A percentile compares a stretch with the other conserved stretches of the same genome.
Conservation (phyloP, 108 stramenopile genomes). For the Aureococcus anophagefferens region DNA sequence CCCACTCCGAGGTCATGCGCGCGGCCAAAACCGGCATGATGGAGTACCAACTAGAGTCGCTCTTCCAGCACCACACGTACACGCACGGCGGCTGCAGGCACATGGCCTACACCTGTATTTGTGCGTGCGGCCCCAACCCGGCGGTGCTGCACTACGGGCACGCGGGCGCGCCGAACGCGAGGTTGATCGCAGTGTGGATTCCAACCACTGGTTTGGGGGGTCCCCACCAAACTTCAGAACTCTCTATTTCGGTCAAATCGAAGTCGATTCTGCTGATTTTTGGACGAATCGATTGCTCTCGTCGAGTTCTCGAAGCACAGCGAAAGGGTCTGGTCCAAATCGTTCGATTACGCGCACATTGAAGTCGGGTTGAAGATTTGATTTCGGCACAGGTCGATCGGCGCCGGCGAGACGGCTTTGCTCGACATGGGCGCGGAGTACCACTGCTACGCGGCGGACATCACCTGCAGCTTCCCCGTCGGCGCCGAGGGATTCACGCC, state of each 20-base stretch:
- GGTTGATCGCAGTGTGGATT: conserved; percentile 45
- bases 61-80: conserved; percentile 72
- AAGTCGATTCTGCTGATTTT: no score
- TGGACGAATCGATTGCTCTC: no score
- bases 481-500: conserved; percentile 72
- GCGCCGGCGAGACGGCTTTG: conserved; percentile 70
- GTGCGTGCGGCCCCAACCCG: conserved; percentile 77
- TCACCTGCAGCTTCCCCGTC: conserved; percentile 78
- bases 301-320: no score
- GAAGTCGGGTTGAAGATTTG: no score
- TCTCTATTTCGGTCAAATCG: no score
- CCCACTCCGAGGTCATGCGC: conserved; percentile 84
- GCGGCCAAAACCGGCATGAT: conserved; percentile 62
- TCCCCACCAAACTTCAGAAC: no score
- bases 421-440: conserved; percentile 98
- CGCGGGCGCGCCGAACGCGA: conserved; percentile 81
- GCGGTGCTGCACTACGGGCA: conserved; percentile 86
- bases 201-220: no score
- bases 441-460: conserved; percentile 83
- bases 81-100: conserved; percentile 56
- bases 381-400: no score
- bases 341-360: no score
- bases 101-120: conserved; percentile 81
- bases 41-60: conserved; percentile 90
- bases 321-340: no score